Percentiles rank a stretch among this genome's conserved stretches.
These are phyloP conservation scores for Obba rivulosa DNA, from an alignment of 768 basidiomycete genomes.

Conservation along the genomic window DNA sequence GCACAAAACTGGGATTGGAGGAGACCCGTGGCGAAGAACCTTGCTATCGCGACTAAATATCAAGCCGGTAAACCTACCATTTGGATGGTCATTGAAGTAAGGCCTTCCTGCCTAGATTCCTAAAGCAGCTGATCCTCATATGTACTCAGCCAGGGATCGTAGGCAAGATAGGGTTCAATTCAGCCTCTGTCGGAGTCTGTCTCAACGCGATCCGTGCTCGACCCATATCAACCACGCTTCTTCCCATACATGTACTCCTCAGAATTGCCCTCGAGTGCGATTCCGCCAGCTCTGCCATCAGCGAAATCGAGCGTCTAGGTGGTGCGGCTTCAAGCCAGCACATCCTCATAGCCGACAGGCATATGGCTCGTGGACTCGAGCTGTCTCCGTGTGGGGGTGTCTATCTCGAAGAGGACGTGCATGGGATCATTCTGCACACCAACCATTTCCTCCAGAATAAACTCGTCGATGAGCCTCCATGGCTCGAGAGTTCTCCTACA, in stretches of 20 bases:
- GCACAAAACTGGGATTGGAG: slow-evolving; percentile 37
- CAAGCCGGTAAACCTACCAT: slow-evolving; percentile 26
- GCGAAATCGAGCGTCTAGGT: slow-evolving; percentile 21
- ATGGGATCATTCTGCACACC: slow-evolving; percentile 28
- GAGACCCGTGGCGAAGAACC: slow-evolving; percentile 26
- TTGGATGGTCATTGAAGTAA: slow-evolving; percentile 33
- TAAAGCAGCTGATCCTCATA: neutral
- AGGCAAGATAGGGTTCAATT: slow-evolving; percentile 34
- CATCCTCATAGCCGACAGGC: slow-evolving; percentile 29
- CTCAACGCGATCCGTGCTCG: slow-evolving; percentile 32
- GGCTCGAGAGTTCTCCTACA: slow-evolving; percentile 26
- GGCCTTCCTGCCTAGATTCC: neutral
- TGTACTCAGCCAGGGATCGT: slow-evolving; percentile 28
- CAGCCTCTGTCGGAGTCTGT: slow-evolving; percentile 29
- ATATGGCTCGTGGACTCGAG: slow-evolving; percentile 25
- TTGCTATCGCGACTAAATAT: slow-evolving; percentile 26
- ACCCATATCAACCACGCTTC: slow-evolving; percentile 22
- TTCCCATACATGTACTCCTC: slow-evolving; percentile 29
- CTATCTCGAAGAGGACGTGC: slow-evolving; percentile 21
- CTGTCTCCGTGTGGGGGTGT: slow-evolving; percentile 24
- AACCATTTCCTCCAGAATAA: slow-evolving; percentile 31
- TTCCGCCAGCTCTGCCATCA: slow-evolving; percentile 22
- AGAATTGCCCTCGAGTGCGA: slow-evolving; percentile 27
- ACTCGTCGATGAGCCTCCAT: slow-evolving; percentile 26
- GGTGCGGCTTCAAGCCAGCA: slow-evolving; percentile 30